phyloP scores from a whole-genome alignment of 768 basidiomycete genomes.

The Psilocybe cubensis region DNA sequence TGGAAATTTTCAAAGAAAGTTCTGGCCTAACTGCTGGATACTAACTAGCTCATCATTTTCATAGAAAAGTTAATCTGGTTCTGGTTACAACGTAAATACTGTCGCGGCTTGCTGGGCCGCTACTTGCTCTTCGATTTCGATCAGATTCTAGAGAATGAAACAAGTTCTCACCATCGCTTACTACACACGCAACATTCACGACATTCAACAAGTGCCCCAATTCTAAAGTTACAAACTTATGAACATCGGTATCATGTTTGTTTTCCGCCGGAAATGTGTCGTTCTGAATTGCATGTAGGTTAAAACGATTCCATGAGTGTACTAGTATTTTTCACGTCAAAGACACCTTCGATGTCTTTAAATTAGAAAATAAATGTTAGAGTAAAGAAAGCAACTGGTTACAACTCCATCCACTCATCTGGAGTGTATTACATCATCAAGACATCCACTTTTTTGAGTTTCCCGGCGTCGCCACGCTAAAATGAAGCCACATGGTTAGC shows the following conservation, averaged over 20 bases:
- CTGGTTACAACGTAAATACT: neutral
- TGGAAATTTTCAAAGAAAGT: neutral
- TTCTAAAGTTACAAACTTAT: neutral
- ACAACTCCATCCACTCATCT: neutral
- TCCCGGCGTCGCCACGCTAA: constrained; percentile 41
- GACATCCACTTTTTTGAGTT: constrained; percentile 45
- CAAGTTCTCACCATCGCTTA: neutral
- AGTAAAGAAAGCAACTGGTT: neutral
- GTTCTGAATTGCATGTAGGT: neutral
- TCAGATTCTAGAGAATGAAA: neutral
- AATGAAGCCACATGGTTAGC: constrained; percentile 10
- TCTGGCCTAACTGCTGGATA: neutral
- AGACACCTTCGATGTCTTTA: neutral
- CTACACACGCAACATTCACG: neutral
- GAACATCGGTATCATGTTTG: neutral
- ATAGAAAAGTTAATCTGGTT: no score
- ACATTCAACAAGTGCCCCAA: neutral
- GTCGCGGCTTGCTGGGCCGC: neutral
- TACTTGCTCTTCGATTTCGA: neutral
- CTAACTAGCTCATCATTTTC: no score
- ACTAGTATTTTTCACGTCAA: neutral
- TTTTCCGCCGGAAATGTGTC: neutral
- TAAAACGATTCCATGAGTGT: neutral
- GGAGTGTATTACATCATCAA: constrained; percentile 41
- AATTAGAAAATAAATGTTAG: constrained; percentile 2